phyloP scores from a whole-genome alignment of 208 protist species.

The Trypanosoma congolense region DNA sequence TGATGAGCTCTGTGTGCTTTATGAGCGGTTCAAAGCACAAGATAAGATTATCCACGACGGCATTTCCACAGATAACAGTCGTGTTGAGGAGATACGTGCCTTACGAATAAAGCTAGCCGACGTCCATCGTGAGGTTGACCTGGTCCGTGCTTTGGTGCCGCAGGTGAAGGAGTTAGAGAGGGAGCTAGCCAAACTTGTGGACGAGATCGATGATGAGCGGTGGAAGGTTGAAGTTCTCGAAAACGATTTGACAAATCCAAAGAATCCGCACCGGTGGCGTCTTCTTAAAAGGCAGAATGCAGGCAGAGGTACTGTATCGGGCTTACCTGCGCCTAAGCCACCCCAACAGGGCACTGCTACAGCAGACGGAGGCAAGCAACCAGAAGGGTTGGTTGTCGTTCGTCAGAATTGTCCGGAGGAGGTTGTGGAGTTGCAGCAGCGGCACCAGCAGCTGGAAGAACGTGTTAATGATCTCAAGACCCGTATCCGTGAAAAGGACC shows the following conservation, averaged over 20 bases:
- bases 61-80: conserved; percentile 68
- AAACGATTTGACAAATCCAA: conserved; percentile 79
- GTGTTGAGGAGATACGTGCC: conserved; percentile 64
- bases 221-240: conserved; percentile 76
- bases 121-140: conserved; percentile 78
- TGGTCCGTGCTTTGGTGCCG: conserved; percentile 62
- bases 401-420: conserved; percentile 55
- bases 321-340: background rate
- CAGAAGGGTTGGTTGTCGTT: background rate
- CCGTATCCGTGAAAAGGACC: conserved; percentile 94
- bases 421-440: conserved; percentile 81
- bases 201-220: conserved; percentile 85
- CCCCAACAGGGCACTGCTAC: background rate
- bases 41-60: conserved; percentile 87
- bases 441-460: conserved; percentile 88
- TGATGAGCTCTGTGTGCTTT: conserved; percentile 93
- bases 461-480: conserved; percentile 89
- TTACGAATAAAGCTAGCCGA: conserved; percentile 76
- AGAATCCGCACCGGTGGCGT: conserved; percentile 80
- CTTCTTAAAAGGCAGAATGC: conserved; percentile 24
- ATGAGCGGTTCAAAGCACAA: conserved; percentile 92
- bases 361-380: background rate
- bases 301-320: background rate
- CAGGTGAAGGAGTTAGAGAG: conserved; percentile 85
- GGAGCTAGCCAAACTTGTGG: conserved; percentile 52